These are phyloP conservation scores for Phialophora verrucosa DNA, from an alignment of 2,329 filamentous ascomycete species.

Conservation along the genomic window DNA sequence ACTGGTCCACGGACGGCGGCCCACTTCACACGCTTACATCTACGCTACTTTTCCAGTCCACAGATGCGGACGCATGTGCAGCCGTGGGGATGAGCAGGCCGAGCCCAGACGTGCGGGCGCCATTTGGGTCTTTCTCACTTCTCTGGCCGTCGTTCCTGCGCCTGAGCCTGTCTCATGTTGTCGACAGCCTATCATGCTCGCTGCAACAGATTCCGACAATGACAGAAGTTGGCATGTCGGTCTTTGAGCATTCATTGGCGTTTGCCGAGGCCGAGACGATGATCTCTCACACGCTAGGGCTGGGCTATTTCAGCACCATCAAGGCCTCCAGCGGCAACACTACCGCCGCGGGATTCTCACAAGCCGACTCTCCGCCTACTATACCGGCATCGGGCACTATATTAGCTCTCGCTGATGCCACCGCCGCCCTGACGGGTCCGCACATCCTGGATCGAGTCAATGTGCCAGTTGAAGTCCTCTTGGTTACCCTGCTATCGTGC, in stretches of 20 bases:
- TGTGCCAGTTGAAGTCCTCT: conserved; percentile 83
- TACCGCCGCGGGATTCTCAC: conserved; percentile 41
- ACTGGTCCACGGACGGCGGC: conserved; percentile 72
- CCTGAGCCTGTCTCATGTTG: conserved; percentile 75
- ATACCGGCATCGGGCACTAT: conserved; percentile 44
- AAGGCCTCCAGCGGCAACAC: conserved; percentile 41
- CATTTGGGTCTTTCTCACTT: conserved; percentile 78
- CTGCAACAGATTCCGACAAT: conserved; percentile 80
- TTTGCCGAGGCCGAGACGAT: conserved; percentile 95
- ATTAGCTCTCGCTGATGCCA: conserved; percentile 44
- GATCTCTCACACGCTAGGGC: conserved; percentile 77
- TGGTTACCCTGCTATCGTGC: conserved; percentile 85
- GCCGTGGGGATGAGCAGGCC: conserved; percentile 73
- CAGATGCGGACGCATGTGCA: conserved; percentile 75
- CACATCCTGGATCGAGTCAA: conserved; percentile 81
- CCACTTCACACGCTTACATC: conserved; percentile 76
- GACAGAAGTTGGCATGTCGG: conserved; percentile 91
- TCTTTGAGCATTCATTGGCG: conserved; percentile 93
- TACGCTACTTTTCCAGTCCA: conserved; percentile 72
- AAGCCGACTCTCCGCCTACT: conserved; percentile 53
- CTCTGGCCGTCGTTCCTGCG: conserved; percentile 59
- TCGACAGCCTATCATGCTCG: conserved; percentile 86
- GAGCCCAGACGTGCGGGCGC: conserved; percentile 58
- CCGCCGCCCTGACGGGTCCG: conserved; percentile 42
- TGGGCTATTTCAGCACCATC: conserved; percentile 66